Base-by-base conservation (phyloP, 805 yeast genomes). In the Schwanniomyces occidentalis region DNA sequence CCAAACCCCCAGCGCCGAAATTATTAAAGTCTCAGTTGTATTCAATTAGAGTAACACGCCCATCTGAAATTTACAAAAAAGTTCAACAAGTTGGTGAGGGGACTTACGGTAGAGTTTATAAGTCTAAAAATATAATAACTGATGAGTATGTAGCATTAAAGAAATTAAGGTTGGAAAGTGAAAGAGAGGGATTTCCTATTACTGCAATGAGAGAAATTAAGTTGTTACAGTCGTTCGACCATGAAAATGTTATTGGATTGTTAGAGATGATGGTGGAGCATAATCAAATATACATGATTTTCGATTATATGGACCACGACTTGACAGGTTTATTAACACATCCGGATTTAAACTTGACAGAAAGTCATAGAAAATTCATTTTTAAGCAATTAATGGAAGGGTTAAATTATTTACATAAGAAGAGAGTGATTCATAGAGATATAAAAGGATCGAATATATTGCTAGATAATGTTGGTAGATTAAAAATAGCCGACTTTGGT, bases 1-100 rank as follows among this genome's bases (percentile, higher is more conserved):
- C 19, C 5, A 28, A 22, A 13, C 16, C 27, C 8, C 24, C 34
- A 6, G 37, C 43, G 9, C 30, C 36, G 15, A 54, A 50, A 35
- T 52, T 59, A 20, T 31, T 38, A 12, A 48, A 48, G 8, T 40
- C 50, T 13, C 74, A 68, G 37, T 53, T 65, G 9, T 68, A 60
- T 40, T 54, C 61, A 44, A 40, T 65, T 2, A 56, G 54, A 37
- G 44, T 53, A 4, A 41, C 34, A 2, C 49, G 63, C 19, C 39
- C 56, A 5, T 47, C 58, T 2, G 71, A 71, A 8, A 54, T 75
- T 2, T 88, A 84, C 56, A 82, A 82, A 44, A 69, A 90, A 35
- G 77, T 86, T 1, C 73, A 77, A 25, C 98, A 93, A 54, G 98
- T 93, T 4, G 99, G 99, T n/a, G 98, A 93, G 61, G 99, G 99